Evolutionary conservation across 495 filamentous ascomycete genomes (phyloP), one percentile per base, ranked within the genome.

Genomic region (Penicillium tannophilum): DNA sequence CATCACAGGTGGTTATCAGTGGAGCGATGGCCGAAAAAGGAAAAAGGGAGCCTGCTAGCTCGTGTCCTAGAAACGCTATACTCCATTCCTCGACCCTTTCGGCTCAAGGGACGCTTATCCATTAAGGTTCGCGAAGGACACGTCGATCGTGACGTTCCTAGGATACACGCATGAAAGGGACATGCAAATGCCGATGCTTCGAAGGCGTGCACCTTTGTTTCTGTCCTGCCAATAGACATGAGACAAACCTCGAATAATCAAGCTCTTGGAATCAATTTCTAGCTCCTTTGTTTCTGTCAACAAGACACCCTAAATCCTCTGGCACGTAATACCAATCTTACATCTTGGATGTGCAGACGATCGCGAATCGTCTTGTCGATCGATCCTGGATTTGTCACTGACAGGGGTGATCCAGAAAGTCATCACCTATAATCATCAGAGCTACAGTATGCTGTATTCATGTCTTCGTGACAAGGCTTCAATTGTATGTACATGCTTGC

Each of bases 361-460:
- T 63, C 62, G 35, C 26, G 17, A 44, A 56, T 64, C 56, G 44
- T 23, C 14, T 41, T 56, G 55, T 56, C 59, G 64, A 70, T 70
- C 62, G 28, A 63, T 59, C 53, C 58, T 56, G 42, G 26, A 63
- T 59, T 60, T 51, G 26, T 60, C 50, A 52, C 58, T 67, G 67
- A 65, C 62, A 70, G 64, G 61, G 67, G 52, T 69, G 62, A 65
- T 70, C 62, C 2, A 23, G 30, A n/a, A 39, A 45, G 10, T 20
- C 35, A 45, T 46, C 17, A 45, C 9, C n/a, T 50, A 16, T 48
- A 55, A 11, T 42, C 46, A 2, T 17, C 39, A 4, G 36, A 17
- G 39, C 14, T 41, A 41, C n/a, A n/a, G n/a, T 41, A 10, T 12
- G 4, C 20, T 23, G 20, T 23, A 23, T 23, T 41, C 39, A 17